phyloP scores from a whole-genome alignment of 495 filamentous ascomycete genomes.

The Penicillium verhagenii region DNA sequence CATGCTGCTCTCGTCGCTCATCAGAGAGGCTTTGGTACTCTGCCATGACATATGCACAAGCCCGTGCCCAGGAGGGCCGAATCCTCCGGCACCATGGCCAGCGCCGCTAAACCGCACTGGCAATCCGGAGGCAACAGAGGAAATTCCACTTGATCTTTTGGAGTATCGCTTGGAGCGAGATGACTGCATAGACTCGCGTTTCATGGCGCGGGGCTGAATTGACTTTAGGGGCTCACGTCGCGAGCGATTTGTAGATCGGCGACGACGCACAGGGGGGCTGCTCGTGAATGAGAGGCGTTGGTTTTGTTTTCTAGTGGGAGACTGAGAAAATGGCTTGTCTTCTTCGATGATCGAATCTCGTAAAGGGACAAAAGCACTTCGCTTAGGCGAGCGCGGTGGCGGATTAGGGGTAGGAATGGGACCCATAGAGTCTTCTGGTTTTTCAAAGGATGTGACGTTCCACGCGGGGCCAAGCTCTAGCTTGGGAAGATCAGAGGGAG shows the following conservation, averaged over 20 bases:
- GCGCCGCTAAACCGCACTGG: constrained; percentile 45
- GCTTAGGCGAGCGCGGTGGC: constrained; percentile 32
- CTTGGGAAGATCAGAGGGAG: constrained; percentile 33
- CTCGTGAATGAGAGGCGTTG: constrained; percentile 33
- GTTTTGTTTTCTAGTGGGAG: constrained; percentile 25
- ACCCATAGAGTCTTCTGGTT: constrained; percentile 18
- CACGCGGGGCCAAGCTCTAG: constrained; percentile 39
- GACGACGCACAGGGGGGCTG: constrained; percentile 36
- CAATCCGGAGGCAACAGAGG: constrained; percentile 35
- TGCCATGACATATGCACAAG: constrained; percentile 50
- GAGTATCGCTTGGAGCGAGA: constrained; percentile 43
- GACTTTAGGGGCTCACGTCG: constrained; percentile 39
- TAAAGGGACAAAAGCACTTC: constrained; percentile 29
- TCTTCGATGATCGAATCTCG: constrained; percentile 25
- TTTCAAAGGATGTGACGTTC: constrained; percentile 30
- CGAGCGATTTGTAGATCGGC: constrained; percentile 31
- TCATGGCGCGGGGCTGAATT: constrained; percentile 42
- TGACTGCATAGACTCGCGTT: constrained; percentile 42
- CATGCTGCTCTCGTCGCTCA: constrained; percentile 40
- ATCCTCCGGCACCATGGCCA: constrained; percentile 50
- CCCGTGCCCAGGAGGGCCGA: constrained; percentile 46
- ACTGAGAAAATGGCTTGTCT: constrained; percentile 19
- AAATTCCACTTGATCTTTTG: constrained; percentile 46
- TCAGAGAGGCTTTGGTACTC: constrained; percentile 37
- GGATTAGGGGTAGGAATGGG: constrained; percentile 22